Conservation (phyloP, 768 basidiomycete genomes). For the Suillus cothurnatus region DNA sequence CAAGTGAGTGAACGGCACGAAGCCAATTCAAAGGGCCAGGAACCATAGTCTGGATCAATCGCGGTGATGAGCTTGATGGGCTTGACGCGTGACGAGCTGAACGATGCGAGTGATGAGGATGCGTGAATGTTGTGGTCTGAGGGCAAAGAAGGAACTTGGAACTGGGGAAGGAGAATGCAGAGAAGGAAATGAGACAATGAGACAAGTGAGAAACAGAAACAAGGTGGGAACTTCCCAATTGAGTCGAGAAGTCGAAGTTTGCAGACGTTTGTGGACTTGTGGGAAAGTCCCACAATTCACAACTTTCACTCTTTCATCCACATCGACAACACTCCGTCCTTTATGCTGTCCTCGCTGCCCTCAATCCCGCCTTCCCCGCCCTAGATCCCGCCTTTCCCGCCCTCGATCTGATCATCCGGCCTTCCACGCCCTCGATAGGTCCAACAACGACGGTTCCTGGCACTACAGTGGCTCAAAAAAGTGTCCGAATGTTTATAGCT, state of each 20-base stretch:
- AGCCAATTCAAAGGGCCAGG: background rate
- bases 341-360: background rate
- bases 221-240: constrained; percentile 1
- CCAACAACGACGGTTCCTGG: background rate
- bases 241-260: background rate
- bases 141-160: background rate
- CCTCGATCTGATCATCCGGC: background rate
- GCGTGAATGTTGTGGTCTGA: background rate
- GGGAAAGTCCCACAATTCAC: background rate
- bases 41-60: background rate
- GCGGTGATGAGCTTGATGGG: background rate
- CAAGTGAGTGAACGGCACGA: background rate
- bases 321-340: background rate
- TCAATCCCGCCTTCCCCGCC: background rate
- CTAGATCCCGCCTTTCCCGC: background rate
- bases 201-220: no score
- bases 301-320: background rate
- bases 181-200: constrained; percentile 1
- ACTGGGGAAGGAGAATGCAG: background rate
- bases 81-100: background rate
- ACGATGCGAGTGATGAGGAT: background rate
- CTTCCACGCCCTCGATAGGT: background rate
- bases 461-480: no score
- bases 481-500: no score
- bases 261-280: background rate